phyloP scores from a whole-genome alignment of 78 protist genomes.

The Chrysochromulina parva region DNA sequence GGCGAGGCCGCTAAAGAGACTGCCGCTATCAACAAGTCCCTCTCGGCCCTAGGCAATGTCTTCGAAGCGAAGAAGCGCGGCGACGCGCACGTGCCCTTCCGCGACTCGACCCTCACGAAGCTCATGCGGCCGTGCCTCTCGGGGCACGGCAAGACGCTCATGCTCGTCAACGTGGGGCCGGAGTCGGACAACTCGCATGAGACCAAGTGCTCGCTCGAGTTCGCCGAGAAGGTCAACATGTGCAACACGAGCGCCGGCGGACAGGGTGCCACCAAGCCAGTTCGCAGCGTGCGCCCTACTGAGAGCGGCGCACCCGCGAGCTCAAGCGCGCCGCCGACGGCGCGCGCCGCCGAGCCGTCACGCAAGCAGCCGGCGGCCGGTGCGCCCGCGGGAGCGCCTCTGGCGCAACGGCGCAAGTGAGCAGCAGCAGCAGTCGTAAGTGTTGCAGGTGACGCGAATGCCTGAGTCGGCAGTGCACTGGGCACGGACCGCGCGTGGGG shows the following conservation, averaged over 20 bases:
- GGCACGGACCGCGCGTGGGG: no score
- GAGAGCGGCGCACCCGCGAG: no score
- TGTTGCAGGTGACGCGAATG: no score
- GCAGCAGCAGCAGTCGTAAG: no score
- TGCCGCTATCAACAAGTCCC: constrained; percentile 46
- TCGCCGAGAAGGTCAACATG: background rate
- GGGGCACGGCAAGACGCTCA: constrained; percentile 29
- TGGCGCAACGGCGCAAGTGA: no score
- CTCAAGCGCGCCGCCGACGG: no score
- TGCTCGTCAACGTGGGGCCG: constrained; percentile 34
- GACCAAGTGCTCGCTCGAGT: background rate
- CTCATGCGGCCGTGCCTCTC: constrained; percentile 34
- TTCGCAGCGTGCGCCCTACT: no score
- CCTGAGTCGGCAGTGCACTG: no score
- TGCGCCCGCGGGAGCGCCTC: no score
- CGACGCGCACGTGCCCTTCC: constrained; percentile 32
- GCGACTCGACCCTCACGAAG: constrained; percentile 18
- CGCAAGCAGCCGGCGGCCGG: no score
- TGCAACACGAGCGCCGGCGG: background rate
- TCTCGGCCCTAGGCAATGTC: constrained; percentile 59
- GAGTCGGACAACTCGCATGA: background rate
- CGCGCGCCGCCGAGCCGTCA: no score
- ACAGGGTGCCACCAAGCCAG: background rate
- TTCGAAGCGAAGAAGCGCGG: constrained; percentile 19
- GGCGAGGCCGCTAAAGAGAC: constrained; percentile 57